These are phyloP conservation scores for Dictyostelium intermedium DNA, from an alignment of 78 protist genomes.

Conservation along the genomic window DNA sequence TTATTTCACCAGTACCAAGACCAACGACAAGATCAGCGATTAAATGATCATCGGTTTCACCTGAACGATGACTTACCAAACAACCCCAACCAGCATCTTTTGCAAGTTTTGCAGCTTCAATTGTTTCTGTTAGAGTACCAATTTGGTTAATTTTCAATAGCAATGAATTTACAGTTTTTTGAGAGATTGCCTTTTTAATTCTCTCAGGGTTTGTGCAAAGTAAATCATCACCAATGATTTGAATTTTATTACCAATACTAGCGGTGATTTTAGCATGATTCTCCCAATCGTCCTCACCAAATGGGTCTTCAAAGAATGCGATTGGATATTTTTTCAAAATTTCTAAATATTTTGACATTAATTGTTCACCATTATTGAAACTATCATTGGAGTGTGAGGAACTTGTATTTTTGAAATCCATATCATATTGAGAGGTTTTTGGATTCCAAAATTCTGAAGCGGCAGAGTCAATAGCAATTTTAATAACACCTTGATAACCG, in stretches of 20 bases:
- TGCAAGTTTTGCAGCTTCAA: slow-evolving; percentile 89
- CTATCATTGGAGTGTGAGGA: not conserved
- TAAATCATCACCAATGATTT: slow-evolving; percentile 99
- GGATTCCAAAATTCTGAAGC: slow-evolving; percentile 96
- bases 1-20: slow-evolving; percentile 97
- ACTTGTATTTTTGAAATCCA: slow-evolving; percentile 92
- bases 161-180: slow-evolving; percentile 96
- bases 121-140: slow-evolving; percentile 94
- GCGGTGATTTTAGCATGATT: slow-evolving; percentile 70
- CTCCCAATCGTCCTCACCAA: slow-evolving; percentile 99
- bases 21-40: slow-evolving; percentile 99
- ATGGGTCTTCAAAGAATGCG: slow-evolving; percentile 98
- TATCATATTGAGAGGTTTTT: slow-evolving; percentile 90
- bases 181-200: slow-evolving; percentile 93
- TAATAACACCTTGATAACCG: slow-evolving; percentile 93
- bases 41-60: slow-evolving; percentile 98
- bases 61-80: slow-evolving; percentile 98
- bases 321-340: slow-evolving; percentile 85
- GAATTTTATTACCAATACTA: slow-evolving; percentile 26
- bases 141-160: slow-evolving; percentile 98
- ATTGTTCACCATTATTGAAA: slow-evolving; percentile 49
- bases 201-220: slow-evolving; percentile 97
- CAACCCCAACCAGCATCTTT: slow-evolving; percentile 94
- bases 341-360: slow-evolving; percentile 12
- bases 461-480: slow-evolving; percentile 96